Percentiles rank a stretch among this genome's conserved stretches.
These are phyloP conservation scores for Crassisporium funariophilum DNA, from an alignment of 768 basidiomycete genomes.

Conservation along the genomic window DNA sequence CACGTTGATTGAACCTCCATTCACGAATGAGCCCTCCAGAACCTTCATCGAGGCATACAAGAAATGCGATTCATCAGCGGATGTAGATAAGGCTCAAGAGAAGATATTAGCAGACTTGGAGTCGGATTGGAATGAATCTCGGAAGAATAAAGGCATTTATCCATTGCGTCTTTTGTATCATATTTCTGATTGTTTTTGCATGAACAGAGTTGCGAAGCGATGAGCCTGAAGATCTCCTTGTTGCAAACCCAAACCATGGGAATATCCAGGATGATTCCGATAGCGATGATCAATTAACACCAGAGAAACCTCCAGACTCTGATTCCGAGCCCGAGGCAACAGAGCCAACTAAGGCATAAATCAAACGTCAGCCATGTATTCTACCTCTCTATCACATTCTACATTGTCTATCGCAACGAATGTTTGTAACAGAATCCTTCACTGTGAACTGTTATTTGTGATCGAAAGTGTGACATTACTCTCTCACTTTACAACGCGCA, in stretches of 20 bases:
- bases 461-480: too few species aligned
- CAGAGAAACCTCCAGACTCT: constrained; percentile 4
- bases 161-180: background rate
- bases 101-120: constrained; percentile 71
- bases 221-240: constrained; percentile 60
- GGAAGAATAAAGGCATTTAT: constrained; percentile 50
- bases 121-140: constrained; percentile 56
- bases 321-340: constrained; percentile 4
- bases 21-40: constrained; percentile 32
- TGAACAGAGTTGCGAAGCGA: constrained; percentile 25
- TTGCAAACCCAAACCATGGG: constrained; percentile 69
- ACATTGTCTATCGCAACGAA: too few species aligned
- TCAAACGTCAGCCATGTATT: too few species aligned
- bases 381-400: too few species aligned
- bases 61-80: constrained; percentile 63
- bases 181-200: constrained; percentile 1
- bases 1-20: background rate
- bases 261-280: constrained; percentile 10
- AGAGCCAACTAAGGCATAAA: constrained; percentile 1
- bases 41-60: constrained; percentile 74
- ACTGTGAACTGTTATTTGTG: too few species aligned
- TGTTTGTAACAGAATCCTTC: too few species aligned
- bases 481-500: too few species aligned
- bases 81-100: constrained; percentile 63
- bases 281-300: constrained; percentile 18